A percentile compares a stretch with the other conserved stretches of the same genome.
Conservation (phyloP, 352 stramenopile genomes). For the Pythium insidiosum region DNA sequence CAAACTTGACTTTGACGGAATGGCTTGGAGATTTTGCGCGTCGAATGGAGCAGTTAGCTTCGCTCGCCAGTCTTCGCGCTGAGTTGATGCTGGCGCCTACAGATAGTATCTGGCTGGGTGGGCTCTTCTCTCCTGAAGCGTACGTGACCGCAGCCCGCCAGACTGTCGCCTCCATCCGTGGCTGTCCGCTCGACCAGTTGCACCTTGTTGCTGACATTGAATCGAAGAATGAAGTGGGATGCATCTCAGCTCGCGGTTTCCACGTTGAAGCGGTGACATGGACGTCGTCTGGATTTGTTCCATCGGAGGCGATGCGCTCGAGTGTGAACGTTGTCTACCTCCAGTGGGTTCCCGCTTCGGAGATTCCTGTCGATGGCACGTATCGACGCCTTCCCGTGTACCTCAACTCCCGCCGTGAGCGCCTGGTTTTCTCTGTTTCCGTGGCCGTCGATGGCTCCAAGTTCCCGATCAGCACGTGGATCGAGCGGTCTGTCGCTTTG, state of each 20-base stretch:
- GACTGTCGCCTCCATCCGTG: conserved; percentile 65
- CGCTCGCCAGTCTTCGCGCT: conserved; percentile 31
- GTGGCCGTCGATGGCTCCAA: conserved; percentile 39
- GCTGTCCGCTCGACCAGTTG: conserved; percentile 86
- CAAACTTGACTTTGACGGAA: conserved; percentile 55
- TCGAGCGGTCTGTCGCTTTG: conserved; percentile 75
- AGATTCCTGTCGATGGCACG: conserved; percentile 7
- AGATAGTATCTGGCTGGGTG: conserved; percentile 84
- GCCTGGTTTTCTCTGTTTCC: conserved; percentile 78
- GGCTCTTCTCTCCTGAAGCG: conserved; percentile 89
- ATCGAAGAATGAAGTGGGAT: conserved; percentile 18
- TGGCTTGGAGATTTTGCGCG: conserved; percentile 83
- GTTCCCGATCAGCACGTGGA: conserved; percentile 62
- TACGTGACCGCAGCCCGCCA: conserved; percentile 91
- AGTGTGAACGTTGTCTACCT: conserved; percentile 59
- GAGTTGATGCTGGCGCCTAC: conserved; percentile 26
- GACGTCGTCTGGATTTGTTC: conserved; percentile 50
- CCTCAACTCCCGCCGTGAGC: conserved; percentile 59
- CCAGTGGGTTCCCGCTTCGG: conserved; percentile 42
- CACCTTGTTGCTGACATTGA: conserved; percentile 69
- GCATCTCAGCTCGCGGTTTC: conserved; percentile 62
- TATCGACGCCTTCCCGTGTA: conserved; percentile 79
- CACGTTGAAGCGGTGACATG: conserved; percentile 81
- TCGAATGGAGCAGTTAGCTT: conserved; percentile 57
- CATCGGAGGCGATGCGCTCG: conserved; percentile 74